Percentiles rank a stretch among this genome's conserved stretches.
Evolutionary conservation across 306 rosid genomes (phyloP).

Genomic region (Senna siamea): DNA sequence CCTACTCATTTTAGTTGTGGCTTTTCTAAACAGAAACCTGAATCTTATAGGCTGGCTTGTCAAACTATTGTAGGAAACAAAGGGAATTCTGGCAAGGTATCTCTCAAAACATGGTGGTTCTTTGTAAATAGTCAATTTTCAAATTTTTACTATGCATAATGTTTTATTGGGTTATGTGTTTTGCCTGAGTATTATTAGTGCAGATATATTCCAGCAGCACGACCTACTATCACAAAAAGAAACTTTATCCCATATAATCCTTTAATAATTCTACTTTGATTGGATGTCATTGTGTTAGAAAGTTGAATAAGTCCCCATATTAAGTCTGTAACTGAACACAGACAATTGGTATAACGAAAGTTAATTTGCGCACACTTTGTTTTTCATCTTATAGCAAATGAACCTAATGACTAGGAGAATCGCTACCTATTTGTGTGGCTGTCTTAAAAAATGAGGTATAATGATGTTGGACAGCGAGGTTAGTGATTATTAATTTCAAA

Average conservation of each 20-base stretch:
- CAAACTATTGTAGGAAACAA: constrained; percentile 96
- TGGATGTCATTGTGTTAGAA: constrained; percentile 15
- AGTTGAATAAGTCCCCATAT: not conserved
- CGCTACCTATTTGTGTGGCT: not conserved
- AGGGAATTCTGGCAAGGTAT: constrained; percentile 89
- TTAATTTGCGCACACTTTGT: constrained; percentile 8
- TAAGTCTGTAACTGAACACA: not conserved
- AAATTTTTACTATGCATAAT: not conserved
- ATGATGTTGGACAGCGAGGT: not conserved
- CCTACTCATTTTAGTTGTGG: constrained; percentile 22
- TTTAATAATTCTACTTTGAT: not conserved
- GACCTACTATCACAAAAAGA: not conserved
- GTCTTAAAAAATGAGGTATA: not conserved
- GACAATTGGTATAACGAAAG: not conserved
- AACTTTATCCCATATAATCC: not conserved
- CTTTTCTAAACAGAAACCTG: constrained; percentile 69
- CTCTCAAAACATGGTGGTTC: constrained; percentile 29
- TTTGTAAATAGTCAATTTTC: not conserved
- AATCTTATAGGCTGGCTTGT: constrained; percentile 96
- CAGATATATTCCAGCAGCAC: constrained; percentile 17
- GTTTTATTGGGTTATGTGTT: not conserved
- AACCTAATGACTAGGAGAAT: not conserved
- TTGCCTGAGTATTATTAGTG: not conserved
- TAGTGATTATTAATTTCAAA: constrained; percentile 4
- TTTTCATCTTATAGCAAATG: constrained; percentile 5